Evolutionary conservation across 1,284 basidiomycete species (phyloP), one percentile per base, ranked within the genome.

Genomic region (Hypsizygus ulmarius): DNA sequence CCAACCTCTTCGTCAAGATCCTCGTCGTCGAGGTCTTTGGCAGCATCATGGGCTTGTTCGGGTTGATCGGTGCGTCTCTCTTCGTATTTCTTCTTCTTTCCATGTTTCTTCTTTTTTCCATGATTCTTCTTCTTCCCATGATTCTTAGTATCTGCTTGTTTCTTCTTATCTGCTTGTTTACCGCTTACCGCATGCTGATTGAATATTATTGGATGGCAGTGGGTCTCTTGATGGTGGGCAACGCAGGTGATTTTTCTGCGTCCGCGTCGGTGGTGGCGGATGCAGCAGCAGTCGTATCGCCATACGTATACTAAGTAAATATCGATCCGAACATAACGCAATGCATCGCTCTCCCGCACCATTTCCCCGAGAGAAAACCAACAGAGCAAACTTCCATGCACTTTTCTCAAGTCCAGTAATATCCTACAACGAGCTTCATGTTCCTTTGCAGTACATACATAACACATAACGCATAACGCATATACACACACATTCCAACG

Each of bases 1-100:
- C 93, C 4, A 81, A 85, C 46, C 68, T 97, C 25, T 97, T 97
- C 61, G 93, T 97, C 66, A 96, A 95, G 71, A 91, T 97, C 53
- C 81, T 97, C 49, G 86, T 97, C 49, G 88, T 96, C 1, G 94
- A 97, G 64, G 93, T 97, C 47, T 97, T 97, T 64, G 93, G 92
- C 50, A 93, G 90, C 59, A 91, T 95, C 54, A 72, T 96, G 64
- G 93, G 93, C 21, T 72, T 96, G 39, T 96, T 96, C 62, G 93
- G 93, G 16, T 72, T 96, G 54, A 96, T 95, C 60, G 90, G 90
- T 93, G 56, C 54, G 87, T 78, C 5, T n/a, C n/a, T 7, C 25
- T 27, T 8, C 18, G 5, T 11, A 32, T 12, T 6, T 16, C 27
- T 2, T 6, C 32, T 7, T 46, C 4, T 33, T 28, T 34, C 12